phyloP scores from a whole-genome alignment of 495 filamentous ascomycete species.

The Glutinoglossum americanum region DNA sequence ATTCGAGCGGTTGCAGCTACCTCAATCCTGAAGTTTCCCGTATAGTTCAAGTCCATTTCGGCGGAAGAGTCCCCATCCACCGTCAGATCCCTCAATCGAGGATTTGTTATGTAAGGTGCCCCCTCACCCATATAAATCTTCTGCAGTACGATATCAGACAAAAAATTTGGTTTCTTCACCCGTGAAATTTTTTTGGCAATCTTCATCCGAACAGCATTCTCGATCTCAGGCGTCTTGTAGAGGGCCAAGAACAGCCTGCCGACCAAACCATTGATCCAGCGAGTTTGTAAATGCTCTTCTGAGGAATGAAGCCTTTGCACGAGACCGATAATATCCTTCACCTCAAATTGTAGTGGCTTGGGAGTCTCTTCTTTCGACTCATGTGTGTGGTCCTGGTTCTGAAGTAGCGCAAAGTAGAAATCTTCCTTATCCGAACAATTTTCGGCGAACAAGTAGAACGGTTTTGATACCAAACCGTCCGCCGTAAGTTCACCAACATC shows the following conservation, averaged over 20 bases:
- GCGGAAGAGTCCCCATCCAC: conserved; percentile 74
- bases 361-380: conserved; percentile 37
- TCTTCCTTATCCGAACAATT: conserved; percentile 93
- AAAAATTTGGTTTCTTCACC: conserved; percentile 76
- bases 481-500: conserved; percentile 31
- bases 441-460: conserved; percentile 86
- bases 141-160: conserved; percentile 58
- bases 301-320: conserved; percentile 80
- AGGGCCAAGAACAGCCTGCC: conserved; percentile 72
- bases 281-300: conserved; percentile 75
- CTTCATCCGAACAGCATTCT: conserved; percentile 58
- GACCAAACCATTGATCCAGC: conserved; percentile 84
- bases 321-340: conserved; percentile 64
- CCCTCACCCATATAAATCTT: conserved; percentile 71
- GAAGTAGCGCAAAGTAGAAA: conserved; percentile 83
- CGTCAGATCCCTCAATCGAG: conserved; percentile 68
- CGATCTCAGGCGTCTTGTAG: conserved; percentile 63
- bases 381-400: conserved; percentile 52
- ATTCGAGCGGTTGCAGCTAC: conserved; percentile 78
- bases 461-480: conserved; percentile 35
- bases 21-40: conserved; percentile 71
- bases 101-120: conserved; percentile 77
- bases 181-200: conserved; percentile 92
- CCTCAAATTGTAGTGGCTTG: conserved; percentile 53
- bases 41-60: conserved; percentile 73